Evolutionary conservation across 208 protist species (phyloP).

Genomic region (Zelonia costaricensis): DNA sequence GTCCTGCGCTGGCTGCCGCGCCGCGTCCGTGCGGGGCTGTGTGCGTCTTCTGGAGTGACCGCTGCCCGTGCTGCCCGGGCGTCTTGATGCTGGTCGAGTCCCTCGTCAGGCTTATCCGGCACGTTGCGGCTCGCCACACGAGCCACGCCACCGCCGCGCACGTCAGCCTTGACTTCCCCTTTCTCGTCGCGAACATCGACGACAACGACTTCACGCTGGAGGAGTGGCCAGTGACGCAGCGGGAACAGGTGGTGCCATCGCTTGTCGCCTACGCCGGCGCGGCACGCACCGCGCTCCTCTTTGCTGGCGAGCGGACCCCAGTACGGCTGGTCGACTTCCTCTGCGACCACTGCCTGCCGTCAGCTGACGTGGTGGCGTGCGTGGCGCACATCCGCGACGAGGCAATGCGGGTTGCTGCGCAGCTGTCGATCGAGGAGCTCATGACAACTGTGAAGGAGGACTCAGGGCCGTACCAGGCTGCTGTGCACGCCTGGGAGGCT

Average conservation of each 20-base stretch:
- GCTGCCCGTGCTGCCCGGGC: constrained; percentile 55
- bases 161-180: constrained; percentile 31
- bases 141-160: constrained; percentile 12
- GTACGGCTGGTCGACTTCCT: constrained; percentile 6
- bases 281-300: background rate
- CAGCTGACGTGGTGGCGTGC: constrained; percentile 7
- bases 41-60: constrained; percentile 64
- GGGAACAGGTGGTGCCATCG: constrained; percentile 42
- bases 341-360: constrained; percentile 21
- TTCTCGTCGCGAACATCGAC: constrained; percentile 65
- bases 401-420: constrained; percentile 4
- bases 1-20: background rate
- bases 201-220: constrained; percentile 51
- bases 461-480: background rate
- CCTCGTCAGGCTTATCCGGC: constrained; percentile 35
- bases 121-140: constrained; percentile 20
- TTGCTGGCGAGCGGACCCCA: background rate
- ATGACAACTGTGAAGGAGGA: constrained; percentile 14
- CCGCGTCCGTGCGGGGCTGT: constrained; percentile 29
- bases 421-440: constrained; percentile 1
- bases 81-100: constrained; percentile 54
- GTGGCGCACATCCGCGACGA: constrained; percentile 8
- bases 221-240: constrained; percentile 49
- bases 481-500: background rate
- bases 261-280: constrained; percentile 36